Percentiles rank a stretch among this genome's conserved stretches.
Evolutionary conservation across 805 yeast genomes (phyloP).

Genomic region (Ogataea saltuana): DNA sequence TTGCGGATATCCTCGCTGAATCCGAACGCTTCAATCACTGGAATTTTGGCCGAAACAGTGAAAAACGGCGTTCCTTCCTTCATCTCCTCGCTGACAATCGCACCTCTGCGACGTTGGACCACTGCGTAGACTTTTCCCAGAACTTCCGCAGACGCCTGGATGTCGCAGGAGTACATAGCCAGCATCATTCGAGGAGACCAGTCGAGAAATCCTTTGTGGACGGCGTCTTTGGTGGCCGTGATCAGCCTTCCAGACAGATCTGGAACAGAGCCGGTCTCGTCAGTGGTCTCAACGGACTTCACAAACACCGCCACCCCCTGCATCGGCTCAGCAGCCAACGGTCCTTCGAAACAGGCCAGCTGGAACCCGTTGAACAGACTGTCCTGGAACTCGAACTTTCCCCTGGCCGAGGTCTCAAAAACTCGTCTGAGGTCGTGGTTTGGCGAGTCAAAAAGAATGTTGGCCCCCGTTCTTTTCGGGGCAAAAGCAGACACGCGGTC

Average conservation of each 20-base stretch:
- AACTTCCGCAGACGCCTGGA: constrained; percentile 93
- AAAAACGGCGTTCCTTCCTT: constrained; percentile 98
- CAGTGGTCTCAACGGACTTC: constrained; percentile 38
- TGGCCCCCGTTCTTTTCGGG: constrained; percentile 74
- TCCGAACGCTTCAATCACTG: constrained; percentile 96
- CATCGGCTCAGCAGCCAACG: constrained; percentile 81
- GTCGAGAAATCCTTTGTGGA: constrained; percentile 67
- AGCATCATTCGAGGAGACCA: constrained; percentile 90
- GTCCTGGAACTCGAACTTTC: constrained; percentile 51
- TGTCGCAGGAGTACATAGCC: constrained; percentile 92
- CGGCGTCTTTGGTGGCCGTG: constrained; percentile 67
- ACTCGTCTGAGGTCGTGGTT: constrained; percentile 37
- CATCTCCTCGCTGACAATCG: constrained; percentile 87
- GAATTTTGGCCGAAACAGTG: constrained; percentile 78
- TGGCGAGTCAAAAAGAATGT: constrained; percentile 62
- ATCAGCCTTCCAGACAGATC: constrained; percentile 72
- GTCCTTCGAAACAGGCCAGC: constrained; percentile 80
- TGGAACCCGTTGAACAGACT: constrained; percentile 82
- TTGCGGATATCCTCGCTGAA: constrained; percentile 93
- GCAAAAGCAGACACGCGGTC: constrained; percentile 66
- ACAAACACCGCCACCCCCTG: constrained; percentile 72
- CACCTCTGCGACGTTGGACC: constrained; percentile 84
- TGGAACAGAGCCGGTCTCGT: constrained; percentile 36
- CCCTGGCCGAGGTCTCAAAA: constrained; percentile 15
- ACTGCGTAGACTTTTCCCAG: constrained; percentile 95